Evolutionary conservation across 371 early-diverging fungal genomes (phyloP).

Genomic region (Mucor mucedo): DNA sequence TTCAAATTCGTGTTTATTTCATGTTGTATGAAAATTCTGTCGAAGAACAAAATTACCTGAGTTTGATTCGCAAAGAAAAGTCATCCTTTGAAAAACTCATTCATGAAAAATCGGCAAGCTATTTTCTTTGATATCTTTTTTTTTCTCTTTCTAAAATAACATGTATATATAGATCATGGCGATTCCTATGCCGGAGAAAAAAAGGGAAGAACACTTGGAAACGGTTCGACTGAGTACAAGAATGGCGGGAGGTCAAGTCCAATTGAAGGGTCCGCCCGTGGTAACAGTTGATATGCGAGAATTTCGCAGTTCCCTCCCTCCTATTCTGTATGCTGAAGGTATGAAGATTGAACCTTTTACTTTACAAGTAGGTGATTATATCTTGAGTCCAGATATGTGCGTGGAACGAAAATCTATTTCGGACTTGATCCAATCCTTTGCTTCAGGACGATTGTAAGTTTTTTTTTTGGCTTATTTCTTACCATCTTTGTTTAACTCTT

Average conservation of each 20-base stretch:
- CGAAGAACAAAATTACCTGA: slow-evolving; percentile 94
- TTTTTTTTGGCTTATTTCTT: slow-evolving; percentile 1
- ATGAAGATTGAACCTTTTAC: slow-evolving; percentile 84
- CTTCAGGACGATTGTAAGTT: slow-evolving; percentile 84
- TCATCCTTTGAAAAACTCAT: slow-evolving; percentile 94
- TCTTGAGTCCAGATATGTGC: slow-evolving; percentile 85
- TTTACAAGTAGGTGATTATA: slow-evolving; percentile 95
- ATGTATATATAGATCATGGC: slow-evolving; percentile 63
- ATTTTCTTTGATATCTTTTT: background rate
- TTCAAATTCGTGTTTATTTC: slow-evolving; percentile 82
- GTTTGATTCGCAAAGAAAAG: slow-evolving; percentile 87
- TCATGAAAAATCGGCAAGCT: slow-evolving; percentile 80
- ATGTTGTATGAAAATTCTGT: slow-evolving; percentile 92
- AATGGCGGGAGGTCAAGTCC: slow-evolving; percentile 60
- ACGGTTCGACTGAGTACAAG: slow-evolving; percentile 62
- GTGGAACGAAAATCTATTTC: slow-evolving; percentile 95
- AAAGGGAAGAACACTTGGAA: slow-evolving; percentile 45
- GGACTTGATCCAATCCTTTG: slow-evolving; percentile 88
- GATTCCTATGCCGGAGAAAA: slow-evolving; percentile 67
- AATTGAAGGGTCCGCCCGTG: slow-evolving; percentile 31
- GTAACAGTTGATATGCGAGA: slow-evolving; percentile 96
- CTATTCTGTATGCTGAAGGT: slow-evolving; percentile 82
- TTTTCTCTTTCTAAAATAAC: background rate
- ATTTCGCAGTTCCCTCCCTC: slow-evolving; percentile 91
- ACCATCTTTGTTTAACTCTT: background rate